Evolutionary conservation across 192 early-diverging fungal genomes (phyloP).

Genomic region (Ambispora gerdemannii): DNA sequence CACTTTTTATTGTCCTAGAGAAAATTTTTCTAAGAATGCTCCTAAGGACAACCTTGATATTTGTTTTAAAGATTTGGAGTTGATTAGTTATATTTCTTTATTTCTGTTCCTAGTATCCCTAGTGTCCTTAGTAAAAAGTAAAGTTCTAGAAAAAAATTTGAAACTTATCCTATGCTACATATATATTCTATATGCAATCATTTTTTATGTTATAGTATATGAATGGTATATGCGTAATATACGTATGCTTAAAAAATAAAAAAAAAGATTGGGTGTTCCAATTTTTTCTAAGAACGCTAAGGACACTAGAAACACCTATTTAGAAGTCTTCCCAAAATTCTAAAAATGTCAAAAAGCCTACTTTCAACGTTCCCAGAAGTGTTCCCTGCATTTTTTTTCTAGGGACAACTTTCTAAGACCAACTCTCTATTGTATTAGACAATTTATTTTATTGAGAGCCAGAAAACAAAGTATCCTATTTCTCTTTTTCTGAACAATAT

Average conservation of each 20-base stretch:
- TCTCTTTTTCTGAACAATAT: conserved; percentile 3
- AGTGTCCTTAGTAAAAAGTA: not conserved
- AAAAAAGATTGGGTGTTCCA: not conserved
- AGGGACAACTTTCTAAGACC: conserved; percentile 6
- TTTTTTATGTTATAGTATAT: no score
- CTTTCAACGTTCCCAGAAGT: no score
- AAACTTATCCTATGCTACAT: not conserved
- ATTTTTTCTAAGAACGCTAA: not conserved
- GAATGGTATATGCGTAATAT: no score
- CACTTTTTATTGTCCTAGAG: conserved; percentile 1
- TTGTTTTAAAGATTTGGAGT: no score
- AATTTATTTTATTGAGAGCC: not conserved
- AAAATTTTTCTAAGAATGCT: not conserved
- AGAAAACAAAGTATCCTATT: not conserved
- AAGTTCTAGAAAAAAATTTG: not conserved
- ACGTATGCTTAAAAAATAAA: conserved; percentile 3
- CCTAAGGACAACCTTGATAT: not conserved
- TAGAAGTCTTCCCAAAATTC: conserved; percentile 1
- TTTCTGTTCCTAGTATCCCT: not conserved
- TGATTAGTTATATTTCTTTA: not conserved
- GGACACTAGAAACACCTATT: not conserved
- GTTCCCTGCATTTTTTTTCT: no score
- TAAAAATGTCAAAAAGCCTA: no score
- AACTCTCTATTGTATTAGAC: not conserved
- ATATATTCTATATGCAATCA: not conserved